Percentiles rank a stretch among this genome's conserved stretches.
These are phyloP conservation scores for Ophiocordyceps polyrhachis-furcata DNA, from an alignment of 2,329 filamentous ascomycete genomes.

Conservation along the genomic window DNA sequence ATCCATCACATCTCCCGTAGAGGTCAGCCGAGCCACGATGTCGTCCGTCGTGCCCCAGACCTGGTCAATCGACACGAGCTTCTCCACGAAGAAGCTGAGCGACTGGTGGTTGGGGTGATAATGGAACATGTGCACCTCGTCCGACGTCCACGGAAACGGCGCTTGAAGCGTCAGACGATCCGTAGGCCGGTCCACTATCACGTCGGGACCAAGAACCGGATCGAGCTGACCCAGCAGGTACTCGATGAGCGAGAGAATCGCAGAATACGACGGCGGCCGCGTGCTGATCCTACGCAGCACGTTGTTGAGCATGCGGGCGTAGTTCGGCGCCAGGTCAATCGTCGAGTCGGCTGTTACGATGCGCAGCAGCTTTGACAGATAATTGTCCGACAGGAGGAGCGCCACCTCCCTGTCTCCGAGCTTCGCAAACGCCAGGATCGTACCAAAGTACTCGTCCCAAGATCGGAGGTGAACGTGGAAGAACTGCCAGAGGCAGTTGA, in stretches of 20 bases:
- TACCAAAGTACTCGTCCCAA: slow-evolving; percentile 61
- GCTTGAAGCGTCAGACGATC: slow-evolving; percentile 19
- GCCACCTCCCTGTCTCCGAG: slow-evolving; percentile 40
- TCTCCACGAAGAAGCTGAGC: slow-evolving; percentile 41
- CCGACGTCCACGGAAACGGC: slow-evolving; percentile 23
- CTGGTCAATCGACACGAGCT: slow-evolving; percentile 44
- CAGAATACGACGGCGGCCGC: slow-evolving; percentile 34
- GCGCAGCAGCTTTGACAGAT: slow-evolving; percentile 37
- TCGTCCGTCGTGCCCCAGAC: slow-evolving; percentile 29
- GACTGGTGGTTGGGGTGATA: slow-evolving; percentile 14
- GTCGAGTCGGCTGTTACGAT: slow-evolving; percentile 40
- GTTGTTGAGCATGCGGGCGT: slow-evolving; percentile 32
- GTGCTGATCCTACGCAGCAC: slow-evolving; percentile 29
- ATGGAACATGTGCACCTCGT: slow-evolving; percentile 27
- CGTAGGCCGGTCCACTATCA: slow-evolving; percentile 18
- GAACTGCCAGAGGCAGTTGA: slow-evolving; percentile 40
- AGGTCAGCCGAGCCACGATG: slow-evolving; percentile 39
- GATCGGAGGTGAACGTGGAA: slow-evolving; percentile 44
- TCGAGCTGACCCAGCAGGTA: slow-evolving; percentile 25
- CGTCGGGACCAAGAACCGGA: slow-evolving; percentile 14
- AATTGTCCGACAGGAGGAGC: slow-evolving; percentile 40
- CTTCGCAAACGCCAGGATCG: slow-evolving; percentile 46
- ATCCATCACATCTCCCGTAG: slow-evolving; percentile 31
- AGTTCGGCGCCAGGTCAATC: slow-evolving; percentile 33
- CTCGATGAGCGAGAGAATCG: slow-evolving; percentile 30